These are phyloP conservation scores for Flaveria sonorensis DNA, from an alignment of 129 eudicot genomes.

Conservation along the genomic window DNA sequence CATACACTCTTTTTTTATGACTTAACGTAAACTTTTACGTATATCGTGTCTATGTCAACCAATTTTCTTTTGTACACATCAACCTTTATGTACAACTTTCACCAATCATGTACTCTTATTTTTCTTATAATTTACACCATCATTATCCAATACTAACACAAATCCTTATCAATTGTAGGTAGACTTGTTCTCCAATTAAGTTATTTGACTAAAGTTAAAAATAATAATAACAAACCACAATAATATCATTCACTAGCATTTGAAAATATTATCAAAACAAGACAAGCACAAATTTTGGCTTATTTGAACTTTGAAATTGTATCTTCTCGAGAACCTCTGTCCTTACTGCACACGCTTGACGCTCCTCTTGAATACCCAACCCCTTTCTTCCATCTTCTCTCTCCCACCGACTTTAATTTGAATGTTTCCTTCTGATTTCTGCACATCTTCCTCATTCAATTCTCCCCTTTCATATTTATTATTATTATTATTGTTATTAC, in stretches of 20 bases:
- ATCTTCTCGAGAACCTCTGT: conserved; percentile 30
- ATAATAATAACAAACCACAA: neutral
- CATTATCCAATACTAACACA: neutral
- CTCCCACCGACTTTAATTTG: conserved; percentile 35
- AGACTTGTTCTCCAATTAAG: neutral
- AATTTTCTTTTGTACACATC: too few relatives aligned
- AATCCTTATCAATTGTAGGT: neutral
- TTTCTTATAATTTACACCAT: neutral
- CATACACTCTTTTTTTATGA: too few relatives aligned
- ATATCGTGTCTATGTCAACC: too few relatives aligned
- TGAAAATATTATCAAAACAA: neutral
- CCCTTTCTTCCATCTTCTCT: neutral
- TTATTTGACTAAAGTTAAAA: neutral
- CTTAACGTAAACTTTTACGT: too few relatives aligned
- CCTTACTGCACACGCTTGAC: conserved; percentile 42
- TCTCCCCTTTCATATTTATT: too few relatives aligned
- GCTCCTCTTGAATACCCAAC: conserved; percentile 40
- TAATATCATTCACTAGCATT: neutral
- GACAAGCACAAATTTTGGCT: neutral
- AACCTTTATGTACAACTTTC: too few relatives aligned
- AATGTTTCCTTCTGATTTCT: conserved; percentile 30
- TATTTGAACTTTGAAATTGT: conserved; percentile 28
- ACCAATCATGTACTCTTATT: neutral
- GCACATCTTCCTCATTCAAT: neutral
- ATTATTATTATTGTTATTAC: neutral